A percentile compares a stretch with the other conserved stretches of the same genome.
These are phyloP conservation scores for Brettanomyces sp. DNA, from an alignment of 805 yeast genomes.

Conservation along the genomic window DNA sequence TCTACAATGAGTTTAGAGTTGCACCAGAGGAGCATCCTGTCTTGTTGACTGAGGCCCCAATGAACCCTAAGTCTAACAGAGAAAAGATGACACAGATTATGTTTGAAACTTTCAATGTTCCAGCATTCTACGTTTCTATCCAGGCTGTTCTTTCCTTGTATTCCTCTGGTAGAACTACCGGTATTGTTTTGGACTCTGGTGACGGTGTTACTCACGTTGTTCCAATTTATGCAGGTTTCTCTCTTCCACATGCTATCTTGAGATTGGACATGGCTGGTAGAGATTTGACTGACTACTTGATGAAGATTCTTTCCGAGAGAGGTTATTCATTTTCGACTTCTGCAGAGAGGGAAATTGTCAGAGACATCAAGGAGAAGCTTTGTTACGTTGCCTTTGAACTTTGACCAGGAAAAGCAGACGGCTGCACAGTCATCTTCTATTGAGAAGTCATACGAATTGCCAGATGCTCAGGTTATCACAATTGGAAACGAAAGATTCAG, in stretches of 20 bases:
- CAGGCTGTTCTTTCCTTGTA: conserved; percentile 97
- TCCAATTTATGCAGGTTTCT: conserved; percentile 99
- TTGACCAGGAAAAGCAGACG: conserved; percentile 98
- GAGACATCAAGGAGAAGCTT: conserved; percentile 95
- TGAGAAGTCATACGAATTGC: conserved; percentile 98
- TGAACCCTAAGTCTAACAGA: conserved; percentile 99
- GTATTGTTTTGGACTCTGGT: conserved; percentile 99
- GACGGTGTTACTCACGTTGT: conserved; percentile 99
- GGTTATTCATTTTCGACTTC: conserved; percentile 98
- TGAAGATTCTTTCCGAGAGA: conserved; percentile 97
- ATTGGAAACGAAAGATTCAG: conserved; percentile 99
- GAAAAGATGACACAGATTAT: conserved; percentile 99
- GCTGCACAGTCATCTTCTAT: conserved; percentile 96
- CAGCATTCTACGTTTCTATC: conserved; percentile 97
- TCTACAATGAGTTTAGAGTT: conserved; percentile 99
- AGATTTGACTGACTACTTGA: conserved; percentile 97
- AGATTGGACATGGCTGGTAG: conserved; percentile 99
- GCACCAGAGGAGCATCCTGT: conserved; percentile 99
- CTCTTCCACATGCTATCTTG: conserved; percentile 96
- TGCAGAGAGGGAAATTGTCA: conserved; percentile 95
- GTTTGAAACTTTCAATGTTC: conserved; percentile 98
- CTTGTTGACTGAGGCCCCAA: conserved; percentile 98
- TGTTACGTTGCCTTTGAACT: conserved; percentile 99
- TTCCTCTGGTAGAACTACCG: conserved; percentile 99
- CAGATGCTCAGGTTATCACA: conserved; percentile 99